Base-by-base conservation (phyloP, 495 filamentous ascomycete genomes). In the Aspergillus ellipticus region DNA sequence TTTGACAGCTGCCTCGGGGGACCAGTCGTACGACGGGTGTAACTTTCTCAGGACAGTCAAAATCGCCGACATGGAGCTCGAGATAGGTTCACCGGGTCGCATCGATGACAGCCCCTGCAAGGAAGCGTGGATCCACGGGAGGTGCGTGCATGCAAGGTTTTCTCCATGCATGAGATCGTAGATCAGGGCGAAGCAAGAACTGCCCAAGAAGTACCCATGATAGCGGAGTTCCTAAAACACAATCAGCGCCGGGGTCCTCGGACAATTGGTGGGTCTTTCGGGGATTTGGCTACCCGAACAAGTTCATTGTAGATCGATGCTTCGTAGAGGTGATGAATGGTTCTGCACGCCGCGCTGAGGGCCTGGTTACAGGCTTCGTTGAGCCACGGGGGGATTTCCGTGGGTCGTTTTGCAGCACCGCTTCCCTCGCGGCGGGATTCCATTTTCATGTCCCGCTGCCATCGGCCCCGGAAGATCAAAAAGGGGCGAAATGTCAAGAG, bases 401-500 rank as follows among this genome's bases (percentile, higher is more conserved):
- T 63, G 1, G 66, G 58, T 4, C 57, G 66, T 55, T 69, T 70
- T 1, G 51, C 31, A 2, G 33, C 22, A 17, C 24, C 22, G 6
- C 17, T 51, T 17, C 22, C 54, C 1, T 50, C 20, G 2, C 60
- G 56, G 15, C 56, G 53, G 0, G 57, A 53, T 19, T 62, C 42
- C 15, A 58, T 9, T 48, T 67, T 65, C 51, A 60, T 65, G 31
- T 70, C 66, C 6, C 69, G 64, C 15, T 63, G 70, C 70, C 68
- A 72, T 39, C 73, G 67, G 2, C 72, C 74, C 1, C 74, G 68
- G 46, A 77, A 75, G 8, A 78, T 76, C 19, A 78, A 47, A 53
- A 78, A 78, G 7, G 74, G 75, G 0, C 75, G 69, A 50, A 73
- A 77, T 1, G 75, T 78, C 2, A 78, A 60, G 10, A 77, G 67